Evolutionary conservation across 1,284 basidiomycete genomes (phyloP).

Genomic region (Moesziomyces antarcticus): DNA sequence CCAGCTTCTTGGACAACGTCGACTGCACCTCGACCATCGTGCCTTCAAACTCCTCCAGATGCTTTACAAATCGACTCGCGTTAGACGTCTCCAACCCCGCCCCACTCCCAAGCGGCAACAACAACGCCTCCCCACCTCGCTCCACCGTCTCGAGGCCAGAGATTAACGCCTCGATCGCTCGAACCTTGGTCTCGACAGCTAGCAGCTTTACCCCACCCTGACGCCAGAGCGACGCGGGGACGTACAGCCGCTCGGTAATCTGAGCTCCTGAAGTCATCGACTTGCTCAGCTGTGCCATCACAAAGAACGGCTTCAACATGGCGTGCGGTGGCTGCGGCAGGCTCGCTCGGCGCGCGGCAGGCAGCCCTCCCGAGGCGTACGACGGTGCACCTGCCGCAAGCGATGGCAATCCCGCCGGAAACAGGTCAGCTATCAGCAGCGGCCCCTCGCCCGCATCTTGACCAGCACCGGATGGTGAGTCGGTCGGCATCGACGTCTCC

Average conservation of each 20-base stretch:
- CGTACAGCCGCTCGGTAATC: slow-evolving; percentile 84
- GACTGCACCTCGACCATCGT: slow-evolving; percentile 78
- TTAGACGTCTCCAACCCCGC: slow-evolving; percentile 49
- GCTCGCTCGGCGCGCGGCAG: background rate
- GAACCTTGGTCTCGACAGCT: slow-evolving; percentile 84
- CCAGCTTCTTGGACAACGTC: slow-evolving; percentile 80
- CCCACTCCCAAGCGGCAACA: slow-evolving; percentile 33
- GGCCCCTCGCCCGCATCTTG: background rate
- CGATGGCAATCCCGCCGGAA: slow-evolving; percentile 55
- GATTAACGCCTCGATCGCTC: slow-evolving; percentile 81
- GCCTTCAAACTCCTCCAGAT: slow-evolving; percentile 79
- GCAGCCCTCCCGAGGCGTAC: slow-evolving; percentile 30
- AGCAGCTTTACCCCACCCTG: slow-evolving; percentile 80
- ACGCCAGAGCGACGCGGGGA: slow-evolving; percentile 86
- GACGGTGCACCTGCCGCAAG: slow-evolving; percentile 41
- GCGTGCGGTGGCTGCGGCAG: slow-evolving; percentile 15
- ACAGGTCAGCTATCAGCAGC: slow-evolving; percentile 47
- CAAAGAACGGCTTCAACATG: slow-evolving; percentile 42
- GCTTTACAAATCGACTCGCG: slow-evolving; percentile 66
- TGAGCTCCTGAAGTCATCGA: slow-evolving; percentile 76
- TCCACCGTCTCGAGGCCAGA: slow-evolving; percentile 80
- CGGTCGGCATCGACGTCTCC: background rate
- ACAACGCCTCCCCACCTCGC: slow-evolving; percentile 32
- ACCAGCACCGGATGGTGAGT: background rate
- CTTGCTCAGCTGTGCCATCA: slow-evolving; percentile 29